Percentiles rank a stretch among this genome's conserved stretches.
Evolutionary conservation across 192 early-diverging fungal species (phyloP).

Genomic region (Borealophlyctis nickersoniae): DNA sequence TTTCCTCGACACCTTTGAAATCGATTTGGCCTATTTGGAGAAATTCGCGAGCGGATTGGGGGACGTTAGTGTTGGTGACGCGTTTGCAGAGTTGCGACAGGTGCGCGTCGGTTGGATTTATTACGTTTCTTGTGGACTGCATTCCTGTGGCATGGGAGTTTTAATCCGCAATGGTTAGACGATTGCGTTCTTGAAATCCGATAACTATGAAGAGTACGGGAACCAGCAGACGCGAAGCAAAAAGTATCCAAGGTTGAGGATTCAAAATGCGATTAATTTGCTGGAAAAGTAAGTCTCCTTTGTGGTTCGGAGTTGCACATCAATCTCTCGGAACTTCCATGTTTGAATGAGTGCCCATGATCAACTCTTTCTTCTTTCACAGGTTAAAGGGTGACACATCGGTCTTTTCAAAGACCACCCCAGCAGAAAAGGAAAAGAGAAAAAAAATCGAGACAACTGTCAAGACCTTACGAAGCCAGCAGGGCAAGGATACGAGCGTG

Average conservation of each 20-base stretch:
- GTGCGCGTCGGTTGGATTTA: slow-evolving; percentile 29
- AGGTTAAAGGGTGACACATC: slow-evolving; percentile 36
- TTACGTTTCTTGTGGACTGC: slow-evolving; percentile 2
- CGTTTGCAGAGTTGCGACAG: slow-evolving; percentile 72
- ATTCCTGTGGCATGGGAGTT: too few relatives aligned
- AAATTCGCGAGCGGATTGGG: slow-evolving; percentile 62
- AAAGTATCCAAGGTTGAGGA: slow-evolving; percentile 64
- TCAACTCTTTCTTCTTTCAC: background rate
- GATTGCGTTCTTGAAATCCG: slow-evolving; percentile 59
- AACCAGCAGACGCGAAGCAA: slow-evolving; percentile 58
- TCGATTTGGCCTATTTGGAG: slow-evolving; percentile 72
- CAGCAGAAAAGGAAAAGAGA: slow-evolving; percentile 40
- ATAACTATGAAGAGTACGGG: slow-evolving; percentile 77
- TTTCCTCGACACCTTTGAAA: slow-evolving; percentile 60
- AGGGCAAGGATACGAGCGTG: too few relatives aligned
- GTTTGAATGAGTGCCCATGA: background rate
- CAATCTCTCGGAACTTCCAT: background rate
- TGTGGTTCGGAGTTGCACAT: background rate
- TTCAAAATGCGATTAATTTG: slow-evolving; percentile 58
- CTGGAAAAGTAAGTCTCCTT: slow-evolving; percentile 75
- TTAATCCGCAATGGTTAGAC: slow-evolving; percentile 42
- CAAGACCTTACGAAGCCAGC: slow-evolving; percentile 18
- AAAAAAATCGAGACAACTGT: slow-evolving; percentile 46
- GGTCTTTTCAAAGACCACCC: slow-evolving; percentile 35
- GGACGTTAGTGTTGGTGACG: slow-evolving; percentile 62